Evolutionary conservation across 495 filamentous ascomycete species (phyloP).

Genomic region (Elasticomyces elasticus): DNA sequence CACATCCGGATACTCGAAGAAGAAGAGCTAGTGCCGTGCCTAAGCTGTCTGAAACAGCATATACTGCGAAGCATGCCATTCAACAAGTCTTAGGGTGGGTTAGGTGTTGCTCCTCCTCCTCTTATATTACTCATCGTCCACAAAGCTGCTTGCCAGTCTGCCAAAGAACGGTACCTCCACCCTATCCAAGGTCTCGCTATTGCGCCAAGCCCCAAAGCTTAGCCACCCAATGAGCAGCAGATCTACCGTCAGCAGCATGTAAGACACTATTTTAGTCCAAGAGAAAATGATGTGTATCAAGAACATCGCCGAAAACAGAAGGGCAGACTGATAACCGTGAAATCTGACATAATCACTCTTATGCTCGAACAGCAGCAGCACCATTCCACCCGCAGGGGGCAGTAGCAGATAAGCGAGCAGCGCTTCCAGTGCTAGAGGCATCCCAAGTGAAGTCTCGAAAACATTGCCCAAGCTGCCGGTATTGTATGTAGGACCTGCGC

Average conservation of each 20-base stretch:
- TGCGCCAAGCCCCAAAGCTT: slow-evolving; percentile 67
- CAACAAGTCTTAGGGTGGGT: no score
- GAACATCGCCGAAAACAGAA: slow-evolving; percentile 79
- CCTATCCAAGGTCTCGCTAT: slow-evolving; percentile 86
- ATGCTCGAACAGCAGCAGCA: slow-evolving; percentile 76
- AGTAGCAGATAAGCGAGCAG: slow-evolving; percentile 79
- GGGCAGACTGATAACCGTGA: slow-evolving; percentile 88
- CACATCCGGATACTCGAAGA: no score
- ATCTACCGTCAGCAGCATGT: slow-evolving; percentile 69
- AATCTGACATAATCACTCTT: slow-evolving; percentile 97
- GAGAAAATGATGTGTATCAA: slow-evolving; percentile 75
- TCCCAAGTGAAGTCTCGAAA: slow-evolving; percentile 62
- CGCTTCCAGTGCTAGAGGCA: slow-evolving; percentile 70
- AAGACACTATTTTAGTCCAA: slow-evolving; percentile 74
- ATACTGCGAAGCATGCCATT: no score
- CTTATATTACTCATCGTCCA: slow-evolving; percentile 89
- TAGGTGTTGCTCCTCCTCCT: no score
- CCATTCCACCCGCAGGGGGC: slow-evolving; percentile 76
- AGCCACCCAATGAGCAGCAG: slow-evolving; percentile 67
- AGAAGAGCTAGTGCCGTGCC: no score
- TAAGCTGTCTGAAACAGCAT: no score
- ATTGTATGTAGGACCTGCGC: slow-evolving; percentile 23
- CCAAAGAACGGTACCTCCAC: slow-evolving; percentile 88
- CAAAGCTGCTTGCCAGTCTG: slow-evolving; percentile 71
- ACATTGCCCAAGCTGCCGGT: slow-evolving; percentile 35